Evolutionary conservation across 2,329 filamentous ascomycete species (phyloP).

Genomic region (Plenodomus biglobosus): DNA sequence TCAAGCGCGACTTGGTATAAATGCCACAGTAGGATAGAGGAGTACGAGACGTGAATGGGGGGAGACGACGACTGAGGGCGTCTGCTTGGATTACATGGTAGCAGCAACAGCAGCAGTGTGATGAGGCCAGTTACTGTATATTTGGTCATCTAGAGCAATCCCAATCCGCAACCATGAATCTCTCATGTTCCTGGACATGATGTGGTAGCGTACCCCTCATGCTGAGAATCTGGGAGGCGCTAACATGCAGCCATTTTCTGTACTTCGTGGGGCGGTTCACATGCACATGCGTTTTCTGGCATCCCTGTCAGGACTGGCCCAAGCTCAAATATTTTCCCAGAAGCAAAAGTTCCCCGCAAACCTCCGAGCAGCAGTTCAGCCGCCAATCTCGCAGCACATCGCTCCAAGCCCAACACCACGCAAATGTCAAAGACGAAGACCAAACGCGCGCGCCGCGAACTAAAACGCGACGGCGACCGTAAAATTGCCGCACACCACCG

Average conservation of each 20-base stretch:
- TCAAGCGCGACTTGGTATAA: conserved; percentile 93
- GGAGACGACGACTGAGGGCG: neutral
- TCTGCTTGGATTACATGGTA: neutral
- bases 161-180: neutral
- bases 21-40: neutral
- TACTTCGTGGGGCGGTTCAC: too few relatives aligned
- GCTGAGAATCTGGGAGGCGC: neutral
- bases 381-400: neutral
- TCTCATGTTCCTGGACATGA: neutral
- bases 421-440: conserved; percentile 42
- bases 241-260: neutral
- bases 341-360: conserved; percentile 28
- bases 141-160: neutral
- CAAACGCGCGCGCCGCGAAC: conserved; percentile 36
- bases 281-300: conserved; percentile 12
- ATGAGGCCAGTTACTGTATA: neutral
- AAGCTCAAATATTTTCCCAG: conserved; percentile 22
- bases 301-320: conserved; percentile 15
- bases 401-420: neutral
- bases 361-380: conserved; percentile 8
- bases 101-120: too few relatives aligned
- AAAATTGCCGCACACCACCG: conserved; percentile 31
- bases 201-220: neutral
- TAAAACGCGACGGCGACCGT: conserved; percentile 36
- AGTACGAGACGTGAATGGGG: neutral